Evolutionary conservation across 345 rosid species (phyloP), one percentile per base, ranked within the genome.

Genomic region (Passiflora organensis): DNA sequence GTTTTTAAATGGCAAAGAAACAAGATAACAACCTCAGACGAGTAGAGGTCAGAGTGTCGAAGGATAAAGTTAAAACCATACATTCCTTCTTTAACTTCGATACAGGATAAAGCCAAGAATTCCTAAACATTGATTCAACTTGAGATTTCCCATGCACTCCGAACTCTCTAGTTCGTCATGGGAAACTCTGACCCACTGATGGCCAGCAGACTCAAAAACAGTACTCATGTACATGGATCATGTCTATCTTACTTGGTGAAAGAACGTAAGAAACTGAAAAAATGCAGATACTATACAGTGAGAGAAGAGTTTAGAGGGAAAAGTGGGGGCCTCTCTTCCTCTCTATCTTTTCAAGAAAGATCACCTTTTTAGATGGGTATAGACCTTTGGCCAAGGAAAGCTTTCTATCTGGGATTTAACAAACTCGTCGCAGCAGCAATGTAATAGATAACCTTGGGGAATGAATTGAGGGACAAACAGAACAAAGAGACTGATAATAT

Each of bases 331-430:
- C 73, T 48, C 42, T 67, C 5, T 34, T 5, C 38, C 14, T 68
- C 77, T 75, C 61, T 68, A 69, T 76, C 34, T 75, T 82, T 75
- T 64, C 78, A 47, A 73, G 72, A 70, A 73, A 74, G 83, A 74
- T 77, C 70, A 76, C 85, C 81, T 73, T 84, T 78, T 53, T 10
- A 51, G 72, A 65, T 65, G 68, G 73, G 46, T 51, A 55, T 68
- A 48, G 64, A 75, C 62, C 71, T 57, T 57, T 48, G 72, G 71
- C 67, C 60, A 65, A 70, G 80, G 79, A 62, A 44, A 51, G 50
- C 71, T 47, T 36, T 48, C 70, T 48, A 37, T 51, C 45, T 68
- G 66, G 68, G 58, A 62, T 59, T 43, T 39, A 65, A 68, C 65
- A 65, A 43, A 55, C 37, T 51, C n/a, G n/a, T 15, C n/a, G n/a